These are phyloP conservation scores for Trichoderma sp. DNA, from an alignment of 2,329 filamentous ascomycete genomes.

Conservation along the genomic window DNA sequence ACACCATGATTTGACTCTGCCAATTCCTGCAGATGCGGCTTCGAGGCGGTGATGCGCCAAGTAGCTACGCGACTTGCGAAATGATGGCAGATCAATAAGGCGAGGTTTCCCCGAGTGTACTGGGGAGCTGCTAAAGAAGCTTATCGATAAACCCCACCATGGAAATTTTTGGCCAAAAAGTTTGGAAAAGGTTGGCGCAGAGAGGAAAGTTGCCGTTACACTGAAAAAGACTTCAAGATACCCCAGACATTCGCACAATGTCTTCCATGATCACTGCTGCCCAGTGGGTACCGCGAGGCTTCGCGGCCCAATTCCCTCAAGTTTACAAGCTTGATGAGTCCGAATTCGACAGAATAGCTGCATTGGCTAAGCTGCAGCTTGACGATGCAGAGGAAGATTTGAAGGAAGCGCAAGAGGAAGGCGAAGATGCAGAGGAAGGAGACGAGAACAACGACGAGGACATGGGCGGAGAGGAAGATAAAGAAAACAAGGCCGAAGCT, in stretches of 20 bases:
- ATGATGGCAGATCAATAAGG: conserved; percentile 15
- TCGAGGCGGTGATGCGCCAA: conserved; percentile 16
- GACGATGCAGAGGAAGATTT: conserved; percentile 91
- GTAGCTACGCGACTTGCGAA: conserved; percentile 21
- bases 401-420: conserved; percentile 64
- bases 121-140: conserved; percentile 23
- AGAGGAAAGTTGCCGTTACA: conserved; percentile 17
- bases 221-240: conserved; percentile 34
- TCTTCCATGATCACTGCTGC: conserved; percentile 80
- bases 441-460: conserved; percentile 32
- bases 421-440: conserved; percentile 31
- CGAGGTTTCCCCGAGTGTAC: conserved; percentile 35
- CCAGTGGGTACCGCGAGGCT: conserved; percentile 76
- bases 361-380: conserved; percentile 76
- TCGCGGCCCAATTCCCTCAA: conserved; percentile 73
- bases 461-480: conserved; percentile 33
- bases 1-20: conserved; percentile 38
- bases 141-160: conserved; percentile 50
- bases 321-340: conserved; percentile 77
- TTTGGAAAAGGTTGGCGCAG: conserved; percentile 31
- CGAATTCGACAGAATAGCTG: conserved; percentile 75
- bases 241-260: conserved; percentile 46
- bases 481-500: conserved; percentile 35
- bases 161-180: conserved; percentile 43
- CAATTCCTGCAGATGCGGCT: neutral